Evolutionary conservation across 192 early-diverging fungal genomes (phyloP).

Genomic region (Backusella mclennaniae): DNA sequence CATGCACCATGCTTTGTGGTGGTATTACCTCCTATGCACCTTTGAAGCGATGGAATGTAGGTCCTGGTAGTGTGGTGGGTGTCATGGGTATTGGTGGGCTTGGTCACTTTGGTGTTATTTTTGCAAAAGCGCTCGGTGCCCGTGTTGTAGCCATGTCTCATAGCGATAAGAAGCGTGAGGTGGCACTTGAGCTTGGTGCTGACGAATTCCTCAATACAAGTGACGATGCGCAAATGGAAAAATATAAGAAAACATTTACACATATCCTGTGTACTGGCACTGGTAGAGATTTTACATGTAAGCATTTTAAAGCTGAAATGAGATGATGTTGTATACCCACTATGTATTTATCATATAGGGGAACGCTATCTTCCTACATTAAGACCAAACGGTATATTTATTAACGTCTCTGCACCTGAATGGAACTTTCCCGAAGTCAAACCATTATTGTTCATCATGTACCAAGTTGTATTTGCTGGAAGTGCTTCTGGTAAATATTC

Average conservation of each 20-base stretch:
- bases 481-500: neutral
- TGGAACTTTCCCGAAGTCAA: neutral
- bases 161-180: slow-evolving; percentile 54
- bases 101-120: slow-evolving; percentile 67
- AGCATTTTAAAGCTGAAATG: neutral
- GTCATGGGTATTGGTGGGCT: slow-evolving; percentile 45
- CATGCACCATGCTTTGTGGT: slow-evolving; percentile 75
- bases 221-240: slow-evolving; percentile 10
- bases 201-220: slow-evolving; percentile 20
- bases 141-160: slow-evolving; percentile 57
- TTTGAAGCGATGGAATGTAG: slow-evolving; percentile 38
- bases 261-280: slow-evolving; percentile 25
- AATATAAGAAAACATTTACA: slow-evolving; percentile 9
- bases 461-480: neutral
- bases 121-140: slow-evolving; percentile 40
- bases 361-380: neutral
- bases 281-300: neutral
- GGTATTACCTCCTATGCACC: slow-evolving; percentile 63
- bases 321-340: neutral
- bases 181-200: slow-evolving; percentile 59
- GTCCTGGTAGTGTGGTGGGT: slow-evolving; percentile 30
- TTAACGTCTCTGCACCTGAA: neutral
- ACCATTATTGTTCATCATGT: neutral
- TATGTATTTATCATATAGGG: neutral
- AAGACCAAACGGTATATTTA: neutral